Evolutionary conservation across 1,284 basidiomycete species (phyloP).

Genomic region (Trichosporon coremiiforme): DNA sequence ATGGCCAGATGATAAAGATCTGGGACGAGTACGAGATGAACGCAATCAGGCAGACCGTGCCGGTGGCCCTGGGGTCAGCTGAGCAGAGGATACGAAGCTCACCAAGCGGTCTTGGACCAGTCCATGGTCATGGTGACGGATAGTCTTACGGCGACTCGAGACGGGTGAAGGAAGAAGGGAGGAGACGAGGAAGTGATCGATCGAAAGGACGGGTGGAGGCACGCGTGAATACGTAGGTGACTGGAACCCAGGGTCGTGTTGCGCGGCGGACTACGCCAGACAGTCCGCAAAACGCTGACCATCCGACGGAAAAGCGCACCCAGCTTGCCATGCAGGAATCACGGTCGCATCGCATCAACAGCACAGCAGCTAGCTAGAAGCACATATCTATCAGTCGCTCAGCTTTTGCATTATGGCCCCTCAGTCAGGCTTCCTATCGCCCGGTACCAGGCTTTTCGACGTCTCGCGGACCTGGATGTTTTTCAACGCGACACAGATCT

Average conservation of each 20-base stretch:
- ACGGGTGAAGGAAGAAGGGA: neutral
- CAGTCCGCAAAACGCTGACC: neutral
- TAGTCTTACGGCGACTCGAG: neutral
- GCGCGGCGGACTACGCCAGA: neutral
- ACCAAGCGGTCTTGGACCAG: constrained; percentile 13
- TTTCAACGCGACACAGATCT: neutral
- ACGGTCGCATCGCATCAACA: constrained; percentile 2
- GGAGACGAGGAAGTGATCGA: neutral
- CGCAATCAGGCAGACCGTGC: constrained; percentile 74
- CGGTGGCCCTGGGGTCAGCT: constrained; percentile 54
- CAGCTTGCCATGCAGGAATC: neutral
- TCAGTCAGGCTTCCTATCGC: too few relatives aligned
- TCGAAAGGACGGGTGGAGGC: neutral
- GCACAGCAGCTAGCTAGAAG: neutral
- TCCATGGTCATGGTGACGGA: constrained; percentile 1
- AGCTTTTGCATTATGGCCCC: too few relatives aligned
- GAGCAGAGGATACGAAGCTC: neutral
- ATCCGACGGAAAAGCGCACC: neutral
- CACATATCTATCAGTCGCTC: neutral
- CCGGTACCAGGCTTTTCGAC: too few relatives aligned
- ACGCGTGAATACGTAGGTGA: constrained; percentile 11
- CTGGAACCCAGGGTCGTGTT: neutral
- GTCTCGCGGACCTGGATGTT: too few relatives aligned
- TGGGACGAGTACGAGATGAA: constrained; percentile 89
- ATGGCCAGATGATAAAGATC: constrained; percentile 87